Evolutionary conservation across 2,329 filamentous ascomycete species (phyloP), one percentile per base, ranked within the genome.

Genomic region (Colletotrichum truncatum): DNA sequence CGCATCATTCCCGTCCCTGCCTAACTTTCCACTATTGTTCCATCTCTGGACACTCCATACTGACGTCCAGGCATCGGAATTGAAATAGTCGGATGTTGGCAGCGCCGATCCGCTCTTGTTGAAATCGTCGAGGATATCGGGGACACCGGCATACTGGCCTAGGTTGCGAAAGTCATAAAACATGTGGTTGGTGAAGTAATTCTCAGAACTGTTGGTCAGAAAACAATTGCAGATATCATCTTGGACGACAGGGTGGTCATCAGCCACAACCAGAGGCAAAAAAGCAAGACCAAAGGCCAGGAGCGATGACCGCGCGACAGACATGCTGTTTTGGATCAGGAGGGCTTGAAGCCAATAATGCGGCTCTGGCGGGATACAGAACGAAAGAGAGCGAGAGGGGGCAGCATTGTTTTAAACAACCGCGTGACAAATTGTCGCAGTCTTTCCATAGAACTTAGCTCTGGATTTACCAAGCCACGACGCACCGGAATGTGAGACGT

Each of bases 101-200:
- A 52, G 49, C 3, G 80, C 80, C 0, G 63, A 64, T 5, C 74
- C 54, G 63, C 70, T 77, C 28, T 70, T 61, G 4, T 71, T 66
- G n/a, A 66, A 45, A 60, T 77, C 73, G 5, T 59, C 51, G 49
- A 81, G 68, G 45, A 74, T 68, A 7, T 70, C 53, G 1, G 81
- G 78, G 8, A 78, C 74, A 46, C 72, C 68, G 4, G 79, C 81
- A 58, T 82, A 78, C 23, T 81, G 68, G 2, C 72, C 41, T 18
- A 84, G 77, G 38, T 73, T 73, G 46, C 84, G 76, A 68, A 85
- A 86, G 72, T 86, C 84, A 68, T 82, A 84, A 74, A 86, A 86
- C 36, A 73, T 70, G 70, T 84, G 84, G 16, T 76, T 73, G 16
- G 76, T 73, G 69, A 82, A 86, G 73, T 80, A 85, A 41, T 72